Evolutionary conservation across 2,329 filamentous ascomycete species (phyloP).

Genomic region (Alternaria postmessia): DNA sequence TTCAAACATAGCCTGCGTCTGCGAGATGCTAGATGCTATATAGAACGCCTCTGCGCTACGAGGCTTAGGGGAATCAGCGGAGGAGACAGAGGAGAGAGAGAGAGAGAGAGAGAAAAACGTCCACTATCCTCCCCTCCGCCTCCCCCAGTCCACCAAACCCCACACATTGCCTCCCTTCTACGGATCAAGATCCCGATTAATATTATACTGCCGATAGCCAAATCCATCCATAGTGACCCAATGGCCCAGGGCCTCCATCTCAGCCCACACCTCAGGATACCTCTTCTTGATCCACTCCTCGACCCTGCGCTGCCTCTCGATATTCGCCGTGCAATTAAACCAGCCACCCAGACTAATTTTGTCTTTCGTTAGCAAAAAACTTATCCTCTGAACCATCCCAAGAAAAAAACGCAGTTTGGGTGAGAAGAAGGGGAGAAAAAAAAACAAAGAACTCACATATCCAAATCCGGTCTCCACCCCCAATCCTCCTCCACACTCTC

Average conservation of each 20-base stretch:
- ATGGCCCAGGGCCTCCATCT: constrained; percentile 65
- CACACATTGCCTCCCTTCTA: constrained; percentile 20
- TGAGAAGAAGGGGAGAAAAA: no score
- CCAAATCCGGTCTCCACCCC: constrained; percentile 71
- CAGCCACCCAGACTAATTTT: constrained; percentile 71
- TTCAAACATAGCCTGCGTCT: no score
- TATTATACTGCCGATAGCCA: constrained; percentile 47
- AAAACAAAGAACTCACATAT: constrained; percentile 75
- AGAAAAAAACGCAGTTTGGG: no score
- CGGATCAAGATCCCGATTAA: constrained; percentile 46
- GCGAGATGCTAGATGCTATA: no score
- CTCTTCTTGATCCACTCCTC: constrained; percentile 75
- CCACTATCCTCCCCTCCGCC: background rate
- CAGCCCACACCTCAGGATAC: constrained; percentile 74
- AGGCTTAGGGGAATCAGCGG: no score
- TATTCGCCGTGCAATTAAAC: constrained; percentile 75
- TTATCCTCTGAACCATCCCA: no score
- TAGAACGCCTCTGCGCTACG: no score
- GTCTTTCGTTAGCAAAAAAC: constrained; percentile 20
- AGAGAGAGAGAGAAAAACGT: background rate
- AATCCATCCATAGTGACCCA: constrained; percentile 48
- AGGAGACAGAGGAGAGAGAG: no score
- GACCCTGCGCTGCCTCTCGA: constrained; percentile 72
- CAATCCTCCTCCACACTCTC: constrained; percentile 71
- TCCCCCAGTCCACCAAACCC: no score